Conservation (phyloP, 2,329 filamentous ascomycete genomes). For the Bertia moriformis region DNA sequence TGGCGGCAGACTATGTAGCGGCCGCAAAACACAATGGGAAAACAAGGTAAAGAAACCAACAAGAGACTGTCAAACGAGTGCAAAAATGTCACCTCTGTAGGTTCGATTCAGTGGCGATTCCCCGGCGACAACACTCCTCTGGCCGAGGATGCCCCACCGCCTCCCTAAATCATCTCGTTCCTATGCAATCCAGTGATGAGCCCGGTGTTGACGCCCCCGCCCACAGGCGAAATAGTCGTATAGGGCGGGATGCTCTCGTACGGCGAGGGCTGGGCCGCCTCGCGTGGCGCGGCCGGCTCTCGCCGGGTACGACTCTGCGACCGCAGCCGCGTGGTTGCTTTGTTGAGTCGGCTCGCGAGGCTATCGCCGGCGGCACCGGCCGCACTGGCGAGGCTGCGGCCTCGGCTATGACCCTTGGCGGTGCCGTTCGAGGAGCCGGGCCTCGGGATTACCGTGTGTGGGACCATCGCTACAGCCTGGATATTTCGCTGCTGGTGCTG, state of each 20-base stretch:
- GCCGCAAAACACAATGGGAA: no score
- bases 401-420: constrained; percentile 34
- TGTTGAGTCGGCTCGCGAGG: constrained; percentile 36
- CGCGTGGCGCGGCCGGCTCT: constrained; percentile 16
- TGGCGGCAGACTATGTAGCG: no score
- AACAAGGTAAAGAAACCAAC: no score
- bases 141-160: no score
- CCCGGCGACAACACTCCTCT: no score
- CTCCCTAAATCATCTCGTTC: constrained; percentile 43
- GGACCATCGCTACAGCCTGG: constrained; percentile 23
- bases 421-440: constrained; percentile 21
- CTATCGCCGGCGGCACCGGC: constrained; percentile 28
- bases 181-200: constrained; percentile 34
- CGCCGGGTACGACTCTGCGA: constrained; percentile 42
- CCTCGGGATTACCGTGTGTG: constrained; percentile 27
- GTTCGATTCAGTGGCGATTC: no score
- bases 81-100: no score
- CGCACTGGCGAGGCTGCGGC: constrained; percentile 39
- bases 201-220: constrained; percentile 16
- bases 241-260: constrained; percentile 22
- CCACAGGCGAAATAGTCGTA: constrained; percentile 19
- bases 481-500: constrained; percentile 7
- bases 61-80: no score
- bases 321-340: constrained; percentile 43
- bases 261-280: constrained; percentile 18